A percentile compares a stretch with the other conserved stretches of the same genome.
Evolutionary conservation across 352 stramenopile genomes (phyloP).

Genomic region (Phytophthora kernoviae): DNA sequence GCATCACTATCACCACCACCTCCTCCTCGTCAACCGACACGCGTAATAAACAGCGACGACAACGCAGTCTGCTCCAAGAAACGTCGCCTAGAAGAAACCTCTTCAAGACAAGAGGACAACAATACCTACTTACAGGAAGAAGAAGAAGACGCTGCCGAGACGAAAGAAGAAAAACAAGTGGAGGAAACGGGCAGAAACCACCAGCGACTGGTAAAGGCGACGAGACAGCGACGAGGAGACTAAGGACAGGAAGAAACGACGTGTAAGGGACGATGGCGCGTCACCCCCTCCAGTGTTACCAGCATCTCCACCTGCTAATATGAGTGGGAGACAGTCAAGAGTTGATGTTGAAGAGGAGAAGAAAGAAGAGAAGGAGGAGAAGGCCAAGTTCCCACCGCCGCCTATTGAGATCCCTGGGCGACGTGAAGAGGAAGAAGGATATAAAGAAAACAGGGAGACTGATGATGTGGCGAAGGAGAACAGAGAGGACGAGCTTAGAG

Average conservation of each 20-base stretch:
- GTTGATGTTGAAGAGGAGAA: conserved; percentile 2
- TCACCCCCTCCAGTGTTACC: conserved; percentile 23
- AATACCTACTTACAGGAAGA: conserved; percentile 9
- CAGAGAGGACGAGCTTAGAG: conserved; percentile 31
- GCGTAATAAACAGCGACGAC: conserved; percentile 3
- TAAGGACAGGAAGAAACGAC: conserved; percentile 22
- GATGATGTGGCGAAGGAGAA: conserved; percentile 32
- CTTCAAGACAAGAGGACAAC: background rate
- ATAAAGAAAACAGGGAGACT: too few species aligned
- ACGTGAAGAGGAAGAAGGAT: conserved; percentile 15
- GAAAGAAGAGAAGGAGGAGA: conserved; percentile 30
- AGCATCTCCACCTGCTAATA: conserved; percentile 28
- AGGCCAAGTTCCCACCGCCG: conserved; percentile 26
- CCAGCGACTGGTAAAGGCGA: conserved; percentile 17
- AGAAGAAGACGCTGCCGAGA: conserved; percentile 6
- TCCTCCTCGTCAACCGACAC: conserved; percentile 13
- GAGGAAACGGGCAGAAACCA: conserved; percentile 9
- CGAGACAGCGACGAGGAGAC: conserved; percentile 15
- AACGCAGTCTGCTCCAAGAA: background rate
- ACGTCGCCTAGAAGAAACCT: background rate
- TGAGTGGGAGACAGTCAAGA: conserved; percentile 23
- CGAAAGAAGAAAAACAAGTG: conserved; percentile 1
- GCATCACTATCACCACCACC: conserved; percentile 22
- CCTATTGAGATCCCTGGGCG: conserved; percentile 29
- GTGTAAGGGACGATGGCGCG: conserved; percentile 9